These are phyloP conservation scores for Jamesozyma piceae DNA, from an alignment of 805 yeast genomes.

Conservation along the genomic window DNA sequence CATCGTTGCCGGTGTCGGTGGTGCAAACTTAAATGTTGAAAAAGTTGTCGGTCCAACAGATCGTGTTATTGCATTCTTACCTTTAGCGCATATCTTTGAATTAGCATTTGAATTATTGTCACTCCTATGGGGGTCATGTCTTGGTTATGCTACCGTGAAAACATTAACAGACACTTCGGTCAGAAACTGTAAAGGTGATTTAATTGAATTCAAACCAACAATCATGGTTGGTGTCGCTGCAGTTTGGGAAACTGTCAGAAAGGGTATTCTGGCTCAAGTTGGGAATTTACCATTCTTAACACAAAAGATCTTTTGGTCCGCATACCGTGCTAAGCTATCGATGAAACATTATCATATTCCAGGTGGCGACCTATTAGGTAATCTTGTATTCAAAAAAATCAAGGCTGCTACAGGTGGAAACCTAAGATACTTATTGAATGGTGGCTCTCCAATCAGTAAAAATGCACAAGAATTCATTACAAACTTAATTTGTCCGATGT, in stretches of 20 bases:
- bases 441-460: constrained; percentile 82
- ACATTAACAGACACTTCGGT: constrained; percentile 77
- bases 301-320: constrained; percentile 84
- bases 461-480: constrained; percentile 78
- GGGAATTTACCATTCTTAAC: constrained; percentile 50
- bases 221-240: constrained; percentile 98
- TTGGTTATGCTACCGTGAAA: constrained; percentile 90
- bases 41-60: constrained; percentile 49
- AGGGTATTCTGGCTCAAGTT: constrained; percentile 79
- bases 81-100: constrained; percentile 94
- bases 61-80: constrained; percentile 78
- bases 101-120: constrained; percentile 71
- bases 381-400: constrained; percentile 72
- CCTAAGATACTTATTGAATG: constrained; percentile 64
- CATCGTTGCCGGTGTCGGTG: constrained; percentile 79
- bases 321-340: constrained; percentile 62
- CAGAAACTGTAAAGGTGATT: constrained; percentile 80
- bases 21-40: constrained; percentile 58
- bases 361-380: constrained; percentile 54
- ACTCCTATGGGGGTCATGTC: constrained; percentile 81
- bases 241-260: constrained; percentile 92
- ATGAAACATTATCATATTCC: constrained; percentile 63
- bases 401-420: constrained; percentile 93
- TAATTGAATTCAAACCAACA: constrained; percentile 80
- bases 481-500: constrained; percentile 71